Conservation (phyloP, 2,329 filamentous ascomycete species). For the Microsporum audouinii region DNA sequence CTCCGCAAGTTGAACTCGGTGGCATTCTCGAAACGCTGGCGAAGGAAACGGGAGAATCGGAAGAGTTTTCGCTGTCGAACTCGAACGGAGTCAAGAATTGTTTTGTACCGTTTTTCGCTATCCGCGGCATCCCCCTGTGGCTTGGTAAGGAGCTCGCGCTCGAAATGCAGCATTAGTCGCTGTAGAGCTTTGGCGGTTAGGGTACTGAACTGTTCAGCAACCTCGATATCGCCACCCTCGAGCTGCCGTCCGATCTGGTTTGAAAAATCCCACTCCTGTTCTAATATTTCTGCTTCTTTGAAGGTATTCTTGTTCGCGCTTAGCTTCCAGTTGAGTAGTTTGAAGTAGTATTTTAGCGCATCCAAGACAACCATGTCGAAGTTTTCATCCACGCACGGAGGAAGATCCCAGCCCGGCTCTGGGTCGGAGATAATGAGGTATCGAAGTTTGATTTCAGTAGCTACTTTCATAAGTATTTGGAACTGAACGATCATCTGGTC, state of each 20-base stretch:
- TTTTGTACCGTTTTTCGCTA: conserved; percentile 96
- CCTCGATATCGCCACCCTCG: conserved; percentile 89
- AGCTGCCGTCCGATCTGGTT: conserved; percentile 85
- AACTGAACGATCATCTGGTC: conserved; percentile 98
- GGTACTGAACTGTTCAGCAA: conserved; percentile 91
- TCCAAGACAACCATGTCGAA: conserved; percentile 89
- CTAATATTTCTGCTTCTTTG: conserved; percentile 93
- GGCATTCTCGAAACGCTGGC: conserved; percentile 89
- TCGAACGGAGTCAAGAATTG: conserved; percentile 86
- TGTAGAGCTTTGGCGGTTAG: conserved; percentile 87
- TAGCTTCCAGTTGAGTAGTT: conserved; percentile 95
- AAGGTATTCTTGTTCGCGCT: conserved; percentile 98
- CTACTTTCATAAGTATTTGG: conserved; percentile 80
- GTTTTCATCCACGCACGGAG: conserved; percentile 90
- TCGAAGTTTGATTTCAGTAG: conserved; percentile 82
- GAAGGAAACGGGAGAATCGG: conserved; percentile 81
- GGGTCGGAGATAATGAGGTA: conserved; percentile 74
- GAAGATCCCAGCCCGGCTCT: conserved; percentile 87
- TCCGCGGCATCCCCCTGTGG: conserved; percentile 73
- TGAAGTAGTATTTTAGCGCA: conserved; percentile 95
- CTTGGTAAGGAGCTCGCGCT: conserved; percentile 74
- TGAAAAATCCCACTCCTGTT: conserved; percentile 96
- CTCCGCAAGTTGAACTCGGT: conserved; percentile 80
- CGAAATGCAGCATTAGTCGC: conserved; percentile 80
- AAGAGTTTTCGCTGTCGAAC: conserved; percentile 94